Conservation (phyloP, 1,284 basidiomycete species). For the Neolentinus lepideus region DNA sequence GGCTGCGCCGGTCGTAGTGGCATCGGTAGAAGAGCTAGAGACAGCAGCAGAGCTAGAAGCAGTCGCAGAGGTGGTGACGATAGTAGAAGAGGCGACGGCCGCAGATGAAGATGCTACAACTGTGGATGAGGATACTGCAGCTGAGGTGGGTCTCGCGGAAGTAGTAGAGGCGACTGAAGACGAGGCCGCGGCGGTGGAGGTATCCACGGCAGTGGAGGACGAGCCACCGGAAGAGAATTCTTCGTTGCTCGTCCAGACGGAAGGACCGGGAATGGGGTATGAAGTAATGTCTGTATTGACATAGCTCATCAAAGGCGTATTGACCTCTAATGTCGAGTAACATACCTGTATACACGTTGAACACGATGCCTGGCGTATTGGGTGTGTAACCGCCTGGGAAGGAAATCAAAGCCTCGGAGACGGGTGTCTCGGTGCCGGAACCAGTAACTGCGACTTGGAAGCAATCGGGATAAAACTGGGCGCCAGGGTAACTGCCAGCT, state of each 20-base stretch:
- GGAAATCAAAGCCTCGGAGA: slow-evolving; percentile 33
- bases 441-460: slow-evolving; percentile 46
- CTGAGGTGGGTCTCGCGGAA: background rate
- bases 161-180: background rate
- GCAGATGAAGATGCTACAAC: background rate
- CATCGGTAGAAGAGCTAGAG: background rate
- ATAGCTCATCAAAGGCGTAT: background rate
- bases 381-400: slow-evolving; percentile 46
- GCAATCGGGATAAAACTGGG: slow-evolving; percentile 37
- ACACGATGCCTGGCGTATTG: background rate
- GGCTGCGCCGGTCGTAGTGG: background rate
- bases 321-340: background rate
- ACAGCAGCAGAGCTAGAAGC: background rate
- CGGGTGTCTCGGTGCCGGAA: slow-evolving; percentile 38
- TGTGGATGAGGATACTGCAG: background rate
- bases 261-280: background rate
- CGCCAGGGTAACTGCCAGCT: slow-evolving; percentile 20
- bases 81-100: background rate
- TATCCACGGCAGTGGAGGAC: background rate
- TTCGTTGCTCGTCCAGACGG: background rate
- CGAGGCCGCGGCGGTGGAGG: background rate
- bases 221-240: background rate
- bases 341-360: background rate
- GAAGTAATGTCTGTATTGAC: background rate
- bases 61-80: background rate